These are phyloP conservation scores for Populus simonii DNA, from an alignment of 345 rosid genomes.

Conservation along the genomic window DNA sequence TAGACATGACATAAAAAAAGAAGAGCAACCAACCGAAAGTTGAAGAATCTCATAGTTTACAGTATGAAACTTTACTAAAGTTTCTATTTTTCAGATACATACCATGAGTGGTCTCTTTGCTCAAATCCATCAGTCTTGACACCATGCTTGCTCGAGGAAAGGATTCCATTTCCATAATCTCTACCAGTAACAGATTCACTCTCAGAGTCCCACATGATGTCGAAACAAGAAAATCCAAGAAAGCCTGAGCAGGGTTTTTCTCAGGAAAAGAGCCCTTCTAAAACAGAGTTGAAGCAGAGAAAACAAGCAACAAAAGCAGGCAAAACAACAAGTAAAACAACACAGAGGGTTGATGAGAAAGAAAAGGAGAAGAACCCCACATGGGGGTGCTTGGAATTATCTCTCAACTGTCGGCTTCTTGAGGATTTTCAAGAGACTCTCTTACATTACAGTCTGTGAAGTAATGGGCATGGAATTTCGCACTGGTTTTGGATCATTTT, in stretches of 20 bases:
- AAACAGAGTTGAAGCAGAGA: not conserved
- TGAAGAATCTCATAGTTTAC: not conserved
- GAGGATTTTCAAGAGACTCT: conserved; percentile 19
- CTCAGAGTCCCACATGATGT: conserved; percentile 91
- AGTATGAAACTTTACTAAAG: not conserved
- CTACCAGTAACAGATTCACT: conserved; percentile 57
- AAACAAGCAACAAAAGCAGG: conserved; percentile 10
- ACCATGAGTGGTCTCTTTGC: conserved; percentile 87
- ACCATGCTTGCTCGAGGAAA: conserved; percentile 56
- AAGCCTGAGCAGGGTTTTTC: conserved; percentile 7
- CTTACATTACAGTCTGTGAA: conserved; percentile 46
- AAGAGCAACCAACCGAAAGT: not conserved
- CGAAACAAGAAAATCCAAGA: conserved; percentile 3
- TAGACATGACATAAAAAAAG: not conserved
- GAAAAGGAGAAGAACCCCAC: conserved; percentile 37
- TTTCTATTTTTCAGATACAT: conserved; percentile 5
- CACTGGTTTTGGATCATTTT: conserved; percentile 24
- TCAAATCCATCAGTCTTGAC: conserved; percentile 86
- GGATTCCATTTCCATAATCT: conserved; percentile 72
- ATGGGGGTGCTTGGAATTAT: conserved; percentile 61
- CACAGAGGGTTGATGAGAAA: conserved; percentile 5
- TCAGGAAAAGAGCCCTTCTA: conserved; percentile 3
- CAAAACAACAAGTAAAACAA: conserved; percentile 1
- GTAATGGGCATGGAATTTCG: conserved; percentile 36
- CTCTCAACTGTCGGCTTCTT: conserved; percentile 47